Conservation (phyloP, 768 basidiomycete genomes). For the Crassisporium funariophilum region DNA sequence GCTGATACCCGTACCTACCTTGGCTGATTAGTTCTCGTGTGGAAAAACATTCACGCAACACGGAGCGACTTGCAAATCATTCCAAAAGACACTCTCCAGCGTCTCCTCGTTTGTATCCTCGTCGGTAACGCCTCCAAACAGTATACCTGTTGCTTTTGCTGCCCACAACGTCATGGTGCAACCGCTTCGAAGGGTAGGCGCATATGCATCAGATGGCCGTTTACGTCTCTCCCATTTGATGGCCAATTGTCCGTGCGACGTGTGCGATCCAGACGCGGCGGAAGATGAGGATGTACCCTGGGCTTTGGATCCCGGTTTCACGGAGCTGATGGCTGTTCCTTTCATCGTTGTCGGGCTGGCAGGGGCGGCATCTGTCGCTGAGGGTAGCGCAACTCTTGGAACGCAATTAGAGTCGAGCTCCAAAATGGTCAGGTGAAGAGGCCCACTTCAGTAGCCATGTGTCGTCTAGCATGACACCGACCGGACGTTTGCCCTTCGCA, state of each 20-base stretch:
- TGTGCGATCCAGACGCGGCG: slow-evolving; percentile 15
- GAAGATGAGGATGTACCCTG: slow-evolving; percentile 1
- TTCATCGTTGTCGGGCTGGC: no score
- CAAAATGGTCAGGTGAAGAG: neutral
- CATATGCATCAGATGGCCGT: slow-evolving; percentile 65
- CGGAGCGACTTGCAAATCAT: slow-evolving; percentile 65
- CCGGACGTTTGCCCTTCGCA: slow-evolving; percentile 76
- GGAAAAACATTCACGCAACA: neutral
- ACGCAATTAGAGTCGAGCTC: neutral
- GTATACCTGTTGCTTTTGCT: slow-evolving; percentile 64
- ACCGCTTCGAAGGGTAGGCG: slow-evolving; percentile 73
- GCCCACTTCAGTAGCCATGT: slow-evolving; percentile 83
- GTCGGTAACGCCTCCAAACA: slow-evolving; percentile 89
- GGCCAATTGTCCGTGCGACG: slow-evolving; percentile 34
- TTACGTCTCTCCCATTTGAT: slow-evolving; percentile 90
- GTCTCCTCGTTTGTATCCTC: slow-evolving; percentile 85
- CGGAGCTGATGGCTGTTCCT: no score
- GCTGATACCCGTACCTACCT: slow-evolving; percentile 75
- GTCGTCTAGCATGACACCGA: slow-evolving; percentile 89
- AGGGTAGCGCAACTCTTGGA: slow-evolving; percentile 9
- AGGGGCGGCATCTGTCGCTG: slow-evolving; percentile 15
- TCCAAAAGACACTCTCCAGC: slow-evolving; percentile 84
- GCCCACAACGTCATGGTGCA: slow-evolving; percentile 88
- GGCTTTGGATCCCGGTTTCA: no score
- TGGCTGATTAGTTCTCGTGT: neutral